phyloP scores from a whole-genome alignment of 805 yeast genomes.

The Kazachstania africana region DNA sequence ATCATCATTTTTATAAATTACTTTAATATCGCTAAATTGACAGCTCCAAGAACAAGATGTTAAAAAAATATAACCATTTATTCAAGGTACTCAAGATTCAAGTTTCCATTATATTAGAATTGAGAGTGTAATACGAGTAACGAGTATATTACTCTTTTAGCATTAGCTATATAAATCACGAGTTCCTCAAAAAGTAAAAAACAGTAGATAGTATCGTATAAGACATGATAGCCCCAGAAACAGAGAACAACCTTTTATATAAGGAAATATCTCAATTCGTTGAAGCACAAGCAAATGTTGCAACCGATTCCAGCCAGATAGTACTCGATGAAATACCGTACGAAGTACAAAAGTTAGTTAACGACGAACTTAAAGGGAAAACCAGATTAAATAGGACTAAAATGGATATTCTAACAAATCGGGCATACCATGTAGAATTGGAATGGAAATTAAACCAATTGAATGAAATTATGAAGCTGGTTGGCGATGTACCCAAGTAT shows the following conservation, averaged over 20 bases:
- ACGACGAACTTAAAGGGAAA: conserved; percentile 2
- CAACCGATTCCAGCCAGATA: not conserved
- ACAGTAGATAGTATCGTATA: too few species aligned
- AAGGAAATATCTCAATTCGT: conserved; percentile 3
- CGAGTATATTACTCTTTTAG: not conserved
- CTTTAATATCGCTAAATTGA: too few species aligned
- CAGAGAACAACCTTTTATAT: not conserved
- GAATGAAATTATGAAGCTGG: conserved; percentile 9
- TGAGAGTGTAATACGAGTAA: too few species aligned
- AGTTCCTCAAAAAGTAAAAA: too few species aligned
- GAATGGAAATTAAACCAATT: conserved; percentile 9
- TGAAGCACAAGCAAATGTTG: conserved; percentile 1
- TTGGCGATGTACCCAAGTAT: conserved; percentile 20
- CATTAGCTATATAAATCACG: too few species aligned
- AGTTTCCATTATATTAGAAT: not conserved
- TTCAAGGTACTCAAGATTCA: not conserved
- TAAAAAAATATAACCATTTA: not conserved
- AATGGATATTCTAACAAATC: conserved; percentile 10
- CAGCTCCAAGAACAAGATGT: too few species aligned
- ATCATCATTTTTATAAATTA: too few species aligned
- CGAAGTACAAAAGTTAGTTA: conserved; percentile 4
- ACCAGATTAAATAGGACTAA: conserved; percentile 3
- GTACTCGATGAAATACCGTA: conserved; percentile 5
- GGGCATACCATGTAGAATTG: conserved; percentile 11
- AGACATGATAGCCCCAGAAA: too few species aligned